Base-by-base conservation (phyloP, 2,329 filamentous ascomycete species). In the Diaporthe sp. region DNA sequence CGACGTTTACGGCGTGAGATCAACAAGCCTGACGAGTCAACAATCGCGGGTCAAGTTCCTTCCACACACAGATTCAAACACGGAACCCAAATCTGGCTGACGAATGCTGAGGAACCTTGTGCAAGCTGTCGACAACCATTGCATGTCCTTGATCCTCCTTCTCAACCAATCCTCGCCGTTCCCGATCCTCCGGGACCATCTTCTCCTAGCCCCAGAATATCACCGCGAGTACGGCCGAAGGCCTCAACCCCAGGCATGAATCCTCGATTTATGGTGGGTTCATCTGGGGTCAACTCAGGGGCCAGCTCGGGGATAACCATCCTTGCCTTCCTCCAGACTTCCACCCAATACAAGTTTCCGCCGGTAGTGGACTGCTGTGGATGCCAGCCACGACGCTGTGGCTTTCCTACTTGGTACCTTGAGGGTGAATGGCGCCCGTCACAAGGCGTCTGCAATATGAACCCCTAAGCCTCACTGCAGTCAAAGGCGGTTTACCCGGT, bases 181-280 rank as follows among this genome's bases (percentile, higher is more conserved):
- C 50, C 72, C 19, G 42, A 42, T 70, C 54, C 35, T 33, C 64
- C 72, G 55, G 72, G 40, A 35, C 25, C 8, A 28, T 28, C 67
- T n/a, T 38, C 28, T 30, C 57, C 50, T 12, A 30, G 70, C 45
- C 55, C 70, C 74, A 75, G 64, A 75, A 75, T 75, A 75, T 69
- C 74, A 67, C 74, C 74, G 74, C 42, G 64, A 75, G 74, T 61
- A 57, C 38, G 74, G 74, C 74, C 74, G 74, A 75, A 50, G 54
- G 15, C 35, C n/a, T 52, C 30, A 25, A 57, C 35, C 42, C 42
- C 33, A 40, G 47, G 40, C 22, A 12, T 17, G n/a, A 2, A 19
- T 58, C 22, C 15, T 13, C 10, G 33, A 12, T 40, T 58, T n/a
- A 13, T 6, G n/a, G 52, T 42, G 47, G 58, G 47, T 15, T 25